A percentile compares a stretch with the other conserved stretches of the same genome.
phyloP scores from a whole-genome alignment of 1,284 basidiomycete species.

The Cerrena zonata region DNA sequence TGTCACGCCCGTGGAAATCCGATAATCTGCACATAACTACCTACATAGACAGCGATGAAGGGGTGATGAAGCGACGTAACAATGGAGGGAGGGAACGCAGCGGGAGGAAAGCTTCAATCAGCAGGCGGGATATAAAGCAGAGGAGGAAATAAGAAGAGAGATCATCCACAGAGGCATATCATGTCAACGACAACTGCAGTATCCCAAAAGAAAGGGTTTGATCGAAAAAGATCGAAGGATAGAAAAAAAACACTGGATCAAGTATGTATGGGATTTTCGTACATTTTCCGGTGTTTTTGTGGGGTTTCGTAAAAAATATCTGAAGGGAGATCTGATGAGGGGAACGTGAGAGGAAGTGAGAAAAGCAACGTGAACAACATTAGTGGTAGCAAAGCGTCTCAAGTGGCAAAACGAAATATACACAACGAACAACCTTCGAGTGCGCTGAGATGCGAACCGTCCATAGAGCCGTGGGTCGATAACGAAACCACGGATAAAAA shows the following conservation, averaged over 20 bases:
- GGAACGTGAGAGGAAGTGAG: conserved; percentile 25
- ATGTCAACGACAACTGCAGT: conserved; percentile 10
- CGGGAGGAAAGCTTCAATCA: not conserved
- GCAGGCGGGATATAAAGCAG: not conserved
- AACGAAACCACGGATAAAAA: not conserved
- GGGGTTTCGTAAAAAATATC: conserved; percentile 22
- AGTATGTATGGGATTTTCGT: conserved; percentile 30
- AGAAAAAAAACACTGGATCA: conserved; percentile 7
- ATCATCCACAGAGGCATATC: not conserved
- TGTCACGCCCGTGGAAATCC: not conserved
- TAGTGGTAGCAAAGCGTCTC: conserved; percentile 26
- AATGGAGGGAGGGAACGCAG: not conserved
- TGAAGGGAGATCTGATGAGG: conserved; percentile 18
- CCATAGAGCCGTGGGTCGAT: not conserved
- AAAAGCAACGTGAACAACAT: conserved; percentile 31
- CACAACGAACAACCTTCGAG: conserved; percentile 21
- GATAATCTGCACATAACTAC: not conserved
- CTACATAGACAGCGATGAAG: not conserved
- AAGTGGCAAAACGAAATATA: conserved; percentile 24
- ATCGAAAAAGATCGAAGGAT: conserved; percentile 20
- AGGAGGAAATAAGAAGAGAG: conserved; percentile 1
- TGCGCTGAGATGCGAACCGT: conserved; percentile 1
- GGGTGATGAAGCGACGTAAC: not conserved
- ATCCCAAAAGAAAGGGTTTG: conserved; percentile 17
- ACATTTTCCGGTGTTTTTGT: conserved; percentile 47